These are phyloP conservation scores for Astragalus glycyphyllos DNA, from an alignment of 306 rosid genomes.

Conservation along the genomic window DNA sequence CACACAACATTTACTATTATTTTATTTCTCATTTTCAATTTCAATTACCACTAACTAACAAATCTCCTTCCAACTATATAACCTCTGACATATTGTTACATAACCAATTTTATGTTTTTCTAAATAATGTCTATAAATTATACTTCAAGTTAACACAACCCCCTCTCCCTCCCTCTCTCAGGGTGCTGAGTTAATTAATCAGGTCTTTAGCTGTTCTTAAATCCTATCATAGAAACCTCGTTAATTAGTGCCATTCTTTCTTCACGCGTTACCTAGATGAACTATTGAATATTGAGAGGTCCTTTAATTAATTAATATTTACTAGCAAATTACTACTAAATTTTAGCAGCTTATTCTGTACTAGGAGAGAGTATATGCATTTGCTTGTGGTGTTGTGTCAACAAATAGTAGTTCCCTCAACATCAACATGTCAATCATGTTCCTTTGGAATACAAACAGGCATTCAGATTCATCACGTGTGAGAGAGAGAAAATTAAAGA, in stretches of 20 bases:
- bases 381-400: constrained; percentile 59
- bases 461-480: constrained; percentile 59
- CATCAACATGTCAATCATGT: constrained; percentile 61
- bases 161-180: not conserved
- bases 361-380: not conserved
- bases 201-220: constrained; percentile 23
- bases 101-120: too few species aligned
- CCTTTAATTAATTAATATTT: too few species aligned
- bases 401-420: constrained; percentile 58
- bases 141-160: not conserved
- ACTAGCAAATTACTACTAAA: too few species aligned
- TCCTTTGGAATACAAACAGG: constrained; percentile 49
- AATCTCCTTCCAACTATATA: too few species aligned
- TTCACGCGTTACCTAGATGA: too few species aligned
- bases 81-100: too few species aligned
- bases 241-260: constrained; percentile 18
- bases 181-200: constrained; percentile 36
- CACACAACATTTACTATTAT: not conserved
- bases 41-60: too few species aligned
- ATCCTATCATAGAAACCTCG: constrained; percentile 22
- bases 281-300: too few species aligned
- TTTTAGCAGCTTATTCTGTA: too few species aligned
- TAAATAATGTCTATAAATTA: not conserved
- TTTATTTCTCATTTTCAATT: too few species aligned
- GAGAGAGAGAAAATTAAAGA: constrained; percentile 38